Percentiles rank a stretch among this genome's conserved stretches.
Conservation (phyloP, 2,329 filamentous ascomycete genomes). For the Stagonosporopsis cucurbitacearum region DNA sequence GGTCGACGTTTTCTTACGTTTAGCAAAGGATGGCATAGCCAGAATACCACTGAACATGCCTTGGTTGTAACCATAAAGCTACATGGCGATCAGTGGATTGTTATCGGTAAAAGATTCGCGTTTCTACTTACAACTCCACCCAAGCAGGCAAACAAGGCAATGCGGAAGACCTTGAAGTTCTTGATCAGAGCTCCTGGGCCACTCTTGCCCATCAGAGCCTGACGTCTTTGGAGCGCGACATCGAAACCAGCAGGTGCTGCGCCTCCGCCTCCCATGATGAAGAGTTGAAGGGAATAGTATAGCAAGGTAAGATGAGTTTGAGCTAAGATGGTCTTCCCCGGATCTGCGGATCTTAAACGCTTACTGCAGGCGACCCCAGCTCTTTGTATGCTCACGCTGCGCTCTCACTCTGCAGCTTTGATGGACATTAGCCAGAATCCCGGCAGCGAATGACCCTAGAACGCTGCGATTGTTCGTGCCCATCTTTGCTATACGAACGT, state of each 20-base stretch:
- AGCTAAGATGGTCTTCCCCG: background rate
- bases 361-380: slow-evolving; percentile 10
- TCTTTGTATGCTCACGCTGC: slow-evolving; percentile 16
- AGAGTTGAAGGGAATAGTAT: background rate
- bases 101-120: background rate
- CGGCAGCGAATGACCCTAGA: slow-evolving; percentile 14
- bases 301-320: background rate
- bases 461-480: slow-evolving; percentile 13
- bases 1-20: slow-evolving; percentile 30
- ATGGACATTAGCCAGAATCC: slow-evolving; percentile 28
- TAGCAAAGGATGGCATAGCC: slow-evolving; percentile 56
- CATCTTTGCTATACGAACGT: background rate
- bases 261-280: slow-evolving; percentile 35
- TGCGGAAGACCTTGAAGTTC: slow-evolving; percentile 62
- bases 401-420: slow-evolving; percentile 9
- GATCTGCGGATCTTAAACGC: slow-evolving; percentile 8
- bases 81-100: background rate
- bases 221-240: slow-evolving; percentile 32
- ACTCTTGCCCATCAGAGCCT: slow-evolving; percentile 34
- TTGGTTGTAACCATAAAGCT: slow-evolving; percentile 74
- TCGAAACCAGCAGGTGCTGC: slow-evolving; percentile 27
- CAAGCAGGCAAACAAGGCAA: slow-evolving; percentile 61
- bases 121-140: slow-evolving; percentile 50
- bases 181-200: slow-evolving; percentile 59
- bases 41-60: slow-evolving; percentile 77